Evolutionary conservation across 78 protist species (phyloP), one percentile per base, ranked within the genome.

Genomic region (Diacronema lutheri): DNA sequence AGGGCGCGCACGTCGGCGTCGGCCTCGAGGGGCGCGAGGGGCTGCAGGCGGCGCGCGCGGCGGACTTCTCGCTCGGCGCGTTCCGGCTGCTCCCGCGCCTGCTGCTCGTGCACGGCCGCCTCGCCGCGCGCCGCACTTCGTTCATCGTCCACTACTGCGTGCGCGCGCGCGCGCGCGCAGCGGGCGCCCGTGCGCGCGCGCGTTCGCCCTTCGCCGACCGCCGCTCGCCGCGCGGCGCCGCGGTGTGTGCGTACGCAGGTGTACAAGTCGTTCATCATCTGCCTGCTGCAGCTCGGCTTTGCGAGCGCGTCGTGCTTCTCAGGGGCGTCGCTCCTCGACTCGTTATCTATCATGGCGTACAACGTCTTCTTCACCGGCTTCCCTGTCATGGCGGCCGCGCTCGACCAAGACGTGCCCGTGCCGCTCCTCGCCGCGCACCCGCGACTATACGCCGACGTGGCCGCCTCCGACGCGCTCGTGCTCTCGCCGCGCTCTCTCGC

Each of bases 81-180:
- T 96, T 96, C 77, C 84, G 85, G 62, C 87, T 64, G 81, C 89
- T 97, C 23, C 50, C 12, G 78, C 82, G 90, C 6, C 88, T 97
- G 13, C n/a, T 97, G 57, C 88, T 96, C 26, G 83, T 95, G 7
- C 98, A 97, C 74, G 99, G 99, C 55, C 77, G 94, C 37, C 90
- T 85, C 71, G 71, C 91, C 13, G 93, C 88, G 84, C 16, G 58
- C 4, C 88, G 97, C 23, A 81, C 93, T 0, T 57, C 93, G 11
- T 87, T 81, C 57, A 83, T 90, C 0, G 92, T 90, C 12, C 92
- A 92, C 33, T 96, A 94, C 81, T 85, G 89, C 84, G 50, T n/a
- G n/a, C n/a, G n/a, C n/a, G n/a, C n/a, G n/a, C n/a, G n/a, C n/a
- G n/a, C n/a, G n/a, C n/a, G n/a, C n/a, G n/a, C n/a, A n/a, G n/a